Evolutionary conservation across 225 moss, liverwort and hornwort species (phyloP).

Genomic region (Takakia lepidozioides): DNA sequence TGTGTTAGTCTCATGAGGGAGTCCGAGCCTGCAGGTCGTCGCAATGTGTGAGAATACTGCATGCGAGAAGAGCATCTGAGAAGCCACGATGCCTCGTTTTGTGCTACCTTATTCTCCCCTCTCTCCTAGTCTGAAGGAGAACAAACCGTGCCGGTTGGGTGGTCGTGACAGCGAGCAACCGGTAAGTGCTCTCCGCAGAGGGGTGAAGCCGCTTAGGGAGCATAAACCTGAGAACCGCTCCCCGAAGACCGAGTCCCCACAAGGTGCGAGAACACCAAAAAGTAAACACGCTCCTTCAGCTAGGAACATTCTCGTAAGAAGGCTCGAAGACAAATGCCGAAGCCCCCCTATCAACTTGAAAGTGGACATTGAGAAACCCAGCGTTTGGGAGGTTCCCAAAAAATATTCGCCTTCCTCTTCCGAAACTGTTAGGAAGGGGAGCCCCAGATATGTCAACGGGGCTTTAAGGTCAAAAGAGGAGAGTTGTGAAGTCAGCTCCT

Average conservation of each 20-base stretch:
- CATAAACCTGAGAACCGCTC: conserved; percentile 35
- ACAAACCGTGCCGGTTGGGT: too few relatives aligned
- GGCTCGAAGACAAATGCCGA: conserved; percentile 22
- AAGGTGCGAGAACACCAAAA: conserved; percentile 20
- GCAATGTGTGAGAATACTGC: too few relatives aligned
- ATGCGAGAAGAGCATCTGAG: too few relatives aligned
- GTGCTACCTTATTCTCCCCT: too few relatives aligned
- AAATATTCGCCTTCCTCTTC: conserved; percentile 14
- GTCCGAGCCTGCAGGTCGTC: too few relatives aligned
- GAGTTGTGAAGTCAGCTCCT: conserved; percentile 9
- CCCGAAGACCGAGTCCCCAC: conserved; percentile 14
- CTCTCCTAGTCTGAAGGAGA: too few relatives aligned
- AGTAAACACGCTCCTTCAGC: conserved; percentile 14
- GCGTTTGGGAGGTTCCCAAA: neutral
- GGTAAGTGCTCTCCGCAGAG: conserved; percentile 21
- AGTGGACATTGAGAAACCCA: conserved; percentile 15
- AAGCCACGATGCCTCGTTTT: neutral
- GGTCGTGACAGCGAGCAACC: neutral
- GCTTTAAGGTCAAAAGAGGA: conserved; percentile 27
- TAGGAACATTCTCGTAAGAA: conserved; percentile 31
- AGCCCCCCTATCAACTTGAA: conserved; percentile 12
- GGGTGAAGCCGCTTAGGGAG: conserved; percentile 43
- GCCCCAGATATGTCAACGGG: conserved; percentile 4
- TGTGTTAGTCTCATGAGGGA: too few relatives aligned
- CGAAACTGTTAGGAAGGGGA: conserved; percentile 21